Conservation (phyloP, 2,329 filamentous ascomycete genomes). For the Talaromyces sp. region DNA sequence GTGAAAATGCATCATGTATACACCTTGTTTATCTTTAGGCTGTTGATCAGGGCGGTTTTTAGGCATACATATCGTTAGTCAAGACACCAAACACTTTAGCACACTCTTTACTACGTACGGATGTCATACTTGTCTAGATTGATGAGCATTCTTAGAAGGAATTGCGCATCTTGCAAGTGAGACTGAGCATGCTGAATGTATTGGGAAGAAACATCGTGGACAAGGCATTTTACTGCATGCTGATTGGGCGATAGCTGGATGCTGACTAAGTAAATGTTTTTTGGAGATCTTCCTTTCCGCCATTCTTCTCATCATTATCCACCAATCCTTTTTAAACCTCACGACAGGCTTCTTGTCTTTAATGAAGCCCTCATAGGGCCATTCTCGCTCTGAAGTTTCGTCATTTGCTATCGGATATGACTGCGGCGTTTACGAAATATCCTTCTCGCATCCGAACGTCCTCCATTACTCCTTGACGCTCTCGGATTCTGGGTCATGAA, state of each 20-base stretch:
- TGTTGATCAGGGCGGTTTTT: not conserved
- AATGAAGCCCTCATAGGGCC: conserved; percentile 9
- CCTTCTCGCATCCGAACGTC: conserved; percentile 29
- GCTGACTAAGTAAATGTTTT: conserved; percentile 9
- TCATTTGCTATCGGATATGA: conserved; percentile 23
- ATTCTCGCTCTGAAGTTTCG: not conserved
- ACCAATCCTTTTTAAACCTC: not conserved
- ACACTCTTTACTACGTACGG: not conserved
- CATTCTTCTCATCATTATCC: not conserved
- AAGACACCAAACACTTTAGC: not conserved
- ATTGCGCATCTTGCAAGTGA: not conserved
- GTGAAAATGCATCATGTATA: conserved; percentile 9
- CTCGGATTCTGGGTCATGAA: conserved; percentile 41
- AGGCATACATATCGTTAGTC: not conserved
- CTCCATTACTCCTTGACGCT: conserved; percentile 23
- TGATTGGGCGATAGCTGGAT: conserved; percentile 1
- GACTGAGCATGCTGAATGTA: not conserved
- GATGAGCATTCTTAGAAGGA: not conserved
- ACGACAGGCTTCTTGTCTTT: not conserved
- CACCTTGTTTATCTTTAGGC: not conserved
- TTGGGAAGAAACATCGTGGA: not conserved
- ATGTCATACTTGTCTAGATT: not conserved
- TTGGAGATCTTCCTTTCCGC: not conserved
- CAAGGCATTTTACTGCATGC: not conserved
- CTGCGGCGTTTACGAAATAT: conserved; percentile 22